Conservation (phyloP, 257 asterid species). For the Solanum infundibuliforme region DNA sequence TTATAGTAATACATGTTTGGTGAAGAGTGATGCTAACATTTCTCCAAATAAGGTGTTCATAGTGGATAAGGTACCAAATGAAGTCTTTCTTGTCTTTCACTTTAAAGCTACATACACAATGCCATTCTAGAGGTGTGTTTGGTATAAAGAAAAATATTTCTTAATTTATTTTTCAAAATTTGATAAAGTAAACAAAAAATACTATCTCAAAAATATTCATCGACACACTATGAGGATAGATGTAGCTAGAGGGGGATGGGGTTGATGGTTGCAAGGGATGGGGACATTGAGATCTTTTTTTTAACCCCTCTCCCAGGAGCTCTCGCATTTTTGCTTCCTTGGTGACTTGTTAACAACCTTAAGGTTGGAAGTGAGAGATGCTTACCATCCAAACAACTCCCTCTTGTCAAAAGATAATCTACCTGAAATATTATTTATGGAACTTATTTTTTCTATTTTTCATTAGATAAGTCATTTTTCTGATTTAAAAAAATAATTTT, state of each 20-base stretch:
- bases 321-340: no score
- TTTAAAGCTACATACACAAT: background rate
- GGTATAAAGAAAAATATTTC: background rate
- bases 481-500: background rate
- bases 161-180: fast-evolving
- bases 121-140: background rate
- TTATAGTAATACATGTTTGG: background rate
- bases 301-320: background rate
- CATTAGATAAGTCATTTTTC: background rate
- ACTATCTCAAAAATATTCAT: background rate
- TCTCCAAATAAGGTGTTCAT: background rate
- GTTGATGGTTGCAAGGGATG: background rate
- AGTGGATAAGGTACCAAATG: background rate
- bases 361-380: background rate
- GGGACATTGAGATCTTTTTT: background rate
- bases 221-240: no score
- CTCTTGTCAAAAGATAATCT: background rate
- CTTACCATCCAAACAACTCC: background rate
- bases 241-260: background rate
- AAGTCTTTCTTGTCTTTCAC: background rate
- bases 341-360: background rate
- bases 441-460: background rate
- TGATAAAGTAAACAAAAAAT: no score
- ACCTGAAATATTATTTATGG: background rate
- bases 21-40: background rate